Conservation (phyloP, 257 asterid genomes). For the Solanum arcanum region DNA sequence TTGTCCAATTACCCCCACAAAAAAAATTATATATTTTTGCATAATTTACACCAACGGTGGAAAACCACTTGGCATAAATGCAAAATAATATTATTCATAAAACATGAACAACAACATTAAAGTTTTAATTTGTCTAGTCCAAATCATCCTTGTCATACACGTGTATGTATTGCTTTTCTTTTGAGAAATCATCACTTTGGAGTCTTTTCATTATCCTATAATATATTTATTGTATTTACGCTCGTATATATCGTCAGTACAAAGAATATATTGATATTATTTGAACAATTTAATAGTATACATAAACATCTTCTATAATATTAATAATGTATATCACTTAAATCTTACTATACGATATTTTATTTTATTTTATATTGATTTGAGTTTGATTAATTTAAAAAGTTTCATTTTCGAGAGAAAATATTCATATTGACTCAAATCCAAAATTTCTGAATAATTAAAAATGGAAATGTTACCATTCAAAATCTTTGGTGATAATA, state of each 20-base stretch:
- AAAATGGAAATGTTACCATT: neutral
- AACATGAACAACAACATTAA: neutral
- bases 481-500: neutral
- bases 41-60: neutral
- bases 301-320: too few species aligned
- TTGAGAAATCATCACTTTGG: neutral
- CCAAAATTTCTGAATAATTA: neutral
- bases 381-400: accelerated
- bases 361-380: neutral
- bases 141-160: slow-evolving; percentile 13
- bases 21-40: neutral
- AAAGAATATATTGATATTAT: too few species aligned
- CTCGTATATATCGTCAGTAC: neutral
- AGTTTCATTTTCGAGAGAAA: too few species aligned
- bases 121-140: neutral
- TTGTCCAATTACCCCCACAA: neutral
- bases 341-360: neutral
- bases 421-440: neutral
- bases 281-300: too few species aligned
- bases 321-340: neutral
- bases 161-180: neutral
- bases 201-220: neutral
- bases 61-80: slow-evolving; percentile 6
- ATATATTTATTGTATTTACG: neutral
- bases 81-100: neutral